These are phyloP conservation scores for Suillus variegatus DNA, from an alignment of 768 basidiomycete genomes.

Conservation along the genomic window DNA sequence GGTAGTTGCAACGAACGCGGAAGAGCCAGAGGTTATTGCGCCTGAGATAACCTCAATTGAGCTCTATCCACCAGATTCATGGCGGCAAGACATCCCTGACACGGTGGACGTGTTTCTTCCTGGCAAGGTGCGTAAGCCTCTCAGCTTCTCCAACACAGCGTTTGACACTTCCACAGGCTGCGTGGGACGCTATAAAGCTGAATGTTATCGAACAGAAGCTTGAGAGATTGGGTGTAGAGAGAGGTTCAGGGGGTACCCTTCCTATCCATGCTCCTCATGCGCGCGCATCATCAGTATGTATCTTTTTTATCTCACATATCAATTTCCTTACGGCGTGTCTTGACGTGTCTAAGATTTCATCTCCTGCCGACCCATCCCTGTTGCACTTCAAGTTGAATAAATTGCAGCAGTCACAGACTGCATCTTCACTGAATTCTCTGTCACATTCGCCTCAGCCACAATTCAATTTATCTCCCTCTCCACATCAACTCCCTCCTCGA, in stretches of 20 bases:
- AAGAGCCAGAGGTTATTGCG: constrained; percentile 22
- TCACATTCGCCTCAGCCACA: constrained; percentile 67
- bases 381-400: constrained; percentile 84
- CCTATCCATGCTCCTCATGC: constrained; percentile 76
- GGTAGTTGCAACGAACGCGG: constrained; percentile 39
- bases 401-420: constrained; percentile 69
- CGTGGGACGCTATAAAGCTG: constrained; percentile 76
- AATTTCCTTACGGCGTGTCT: constrained; percentile 12
- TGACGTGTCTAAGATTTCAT: constrained; percentile 64
- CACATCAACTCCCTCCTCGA: constrained; percentile 38
- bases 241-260: constrained; percentile 49
- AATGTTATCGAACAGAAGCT: constrained; percentile 79
- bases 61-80: constrained; percentile 64
- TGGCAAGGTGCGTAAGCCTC: constrained; percentile 57
- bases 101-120: constrained; percentile 83
- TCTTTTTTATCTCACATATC: constrained; percentile 22
- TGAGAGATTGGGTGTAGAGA: constrained; percentile 78
- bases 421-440: constrained; percentile 52
- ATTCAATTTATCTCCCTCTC: constrained; percentile 54
- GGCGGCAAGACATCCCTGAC: constrained; percentile 57
- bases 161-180: constrained; percentile 43
- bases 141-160: constrained; percentile 8
- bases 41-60: constrained; percentile 49
- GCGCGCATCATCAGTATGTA: constrained; percentile 79
- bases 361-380: constrained; percentile 85